Percentiles rank a stretch among this genome's conserved stretches.
phyloP scores from a whole-genome alignment of 192 early-diverging fungal genomes.

The Pilaira anomala region DNA sequence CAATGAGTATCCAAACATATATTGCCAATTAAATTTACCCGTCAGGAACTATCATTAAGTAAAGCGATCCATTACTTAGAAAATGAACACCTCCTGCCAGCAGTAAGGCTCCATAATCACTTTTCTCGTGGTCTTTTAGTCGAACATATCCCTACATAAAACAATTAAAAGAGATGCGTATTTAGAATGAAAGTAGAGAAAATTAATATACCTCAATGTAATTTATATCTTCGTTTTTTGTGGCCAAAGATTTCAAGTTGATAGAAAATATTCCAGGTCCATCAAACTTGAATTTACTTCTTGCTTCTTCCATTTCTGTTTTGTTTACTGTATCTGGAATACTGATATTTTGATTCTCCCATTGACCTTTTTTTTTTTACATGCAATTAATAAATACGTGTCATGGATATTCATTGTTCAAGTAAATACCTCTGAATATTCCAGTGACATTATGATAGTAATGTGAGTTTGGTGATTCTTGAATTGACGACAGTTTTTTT shows the following conservation, averaged over 20 bases:
- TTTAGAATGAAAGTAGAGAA: too few relatives aligned
- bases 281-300: constrained; percentile 24
- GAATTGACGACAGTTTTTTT: constrained; percentile 13
- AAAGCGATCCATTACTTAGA: constrained; percentile 50
- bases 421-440: constrained; percentile 47
- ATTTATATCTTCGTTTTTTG: constrained; percentile 43
- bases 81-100: constrained; percentile 49
- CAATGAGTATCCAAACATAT: background rate
- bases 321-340: constrained; percentile 11
- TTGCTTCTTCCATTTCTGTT: constrained; percentile 15
- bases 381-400: constrained; percentile 3
- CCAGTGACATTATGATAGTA: constrained; percentile 54
- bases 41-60: constrained; percentile 46
- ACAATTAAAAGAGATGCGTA: background rate
- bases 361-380: constrained; percentile 22
- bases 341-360: constrained; percentile 22
- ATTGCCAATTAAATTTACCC: constrained; percentile 37
- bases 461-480: constrained; percentile 24
- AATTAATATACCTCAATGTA: constrained; percentile 49
- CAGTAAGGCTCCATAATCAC: constrained; percentile 44
- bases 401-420: background rate
- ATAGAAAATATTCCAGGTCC: constrained; percentile 28
- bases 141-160: constrained; percentile 40
- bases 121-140: constrained; percentile 44
- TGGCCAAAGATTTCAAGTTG: constrained; percentile 33